Conservation (phyloP, 345 rosid genomes). For the Heritiera fomes region DNA sequence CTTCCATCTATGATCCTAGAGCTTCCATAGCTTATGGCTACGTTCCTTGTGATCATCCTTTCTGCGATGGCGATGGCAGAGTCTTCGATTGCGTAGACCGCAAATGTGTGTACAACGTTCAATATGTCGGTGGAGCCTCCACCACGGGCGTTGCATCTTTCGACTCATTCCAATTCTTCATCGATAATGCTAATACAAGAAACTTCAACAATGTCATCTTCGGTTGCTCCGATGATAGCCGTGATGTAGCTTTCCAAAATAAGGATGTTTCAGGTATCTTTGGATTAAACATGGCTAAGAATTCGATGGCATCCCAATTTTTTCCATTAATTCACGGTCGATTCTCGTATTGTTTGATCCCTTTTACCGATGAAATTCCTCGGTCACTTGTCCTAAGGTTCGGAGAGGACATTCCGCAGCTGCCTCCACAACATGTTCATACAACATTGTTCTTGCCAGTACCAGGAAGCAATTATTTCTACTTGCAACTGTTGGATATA, state of each 20-base stretch:
- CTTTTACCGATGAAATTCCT: neutral
- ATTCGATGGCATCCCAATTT: slow-evolving; percentile 18
- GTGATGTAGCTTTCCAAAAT: neutral
- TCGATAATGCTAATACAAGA: too few relatives aligned
- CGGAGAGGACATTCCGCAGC: slow-evolving; percentile 18
- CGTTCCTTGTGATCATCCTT: neutral
- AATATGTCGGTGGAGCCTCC: neutral
- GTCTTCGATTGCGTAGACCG: neutral
- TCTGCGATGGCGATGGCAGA: neutral
- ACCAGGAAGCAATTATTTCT: neutral
- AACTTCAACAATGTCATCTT: slow-evolving; percentile 11
- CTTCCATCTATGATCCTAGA: neutral
- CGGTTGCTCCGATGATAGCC: slow-evolving; percentile 29
- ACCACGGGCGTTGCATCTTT: slow-evolving; percentile 6
- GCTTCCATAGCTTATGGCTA: neutral
- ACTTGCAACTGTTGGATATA: slow-evolving; percentile 20
- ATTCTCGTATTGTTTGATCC: slow-evolving; percentile 27
- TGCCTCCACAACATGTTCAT: neutral
- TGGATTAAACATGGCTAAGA: slow-evolving; percentile 14
- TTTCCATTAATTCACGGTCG: neutral
- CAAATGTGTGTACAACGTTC: neutral
- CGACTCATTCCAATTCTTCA: slow-evolving; percentile 19
- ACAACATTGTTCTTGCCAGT: neutral
- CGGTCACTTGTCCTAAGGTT: slow-evolving; percentile 6
- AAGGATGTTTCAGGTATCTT: slow-evolving; percentile 20